phyloP scores from a whole-genome alignment of 306 rosid species.

The Biancaea sappan region DNA sequence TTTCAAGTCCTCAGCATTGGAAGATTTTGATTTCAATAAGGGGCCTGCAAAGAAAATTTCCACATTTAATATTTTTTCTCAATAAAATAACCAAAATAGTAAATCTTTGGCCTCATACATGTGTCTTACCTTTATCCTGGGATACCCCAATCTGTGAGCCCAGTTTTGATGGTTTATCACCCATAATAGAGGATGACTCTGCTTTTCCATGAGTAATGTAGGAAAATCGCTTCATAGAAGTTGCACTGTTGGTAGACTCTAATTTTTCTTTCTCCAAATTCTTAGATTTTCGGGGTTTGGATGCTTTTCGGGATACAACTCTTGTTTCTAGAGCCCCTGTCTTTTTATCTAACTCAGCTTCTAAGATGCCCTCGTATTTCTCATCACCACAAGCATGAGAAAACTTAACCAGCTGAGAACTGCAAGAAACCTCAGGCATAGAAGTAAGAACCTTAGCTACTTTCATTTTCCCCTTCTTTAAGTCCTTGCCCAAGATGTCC shows the following conservation, averaged over 20 bases:
- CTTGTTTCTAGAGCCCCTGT: slow-evolving; percentile 5
- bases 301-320: not conserved
- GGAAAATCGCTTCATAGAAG: slow-evolving; percentile 6
- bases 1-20: not conserved
- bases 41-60: slow-evolving; percentile 11
- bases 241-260: not conserved
- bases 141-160: not conserved
- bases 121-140: slow-evolving; percentile 4
- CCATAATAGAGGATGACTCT: not conserved
- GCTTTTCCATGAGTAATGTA: not conserved
- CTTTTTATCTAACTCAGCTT: not conserved
- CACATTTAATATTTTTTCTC: slow-evolving; percentile 2
- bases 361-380: not conserved
- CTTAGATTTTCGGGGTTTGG: not conserved
- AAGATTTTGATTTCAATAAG: slow-evolving; percentile 27
- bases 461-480: slow-evolving; percentile 6
- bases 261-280: not conserved
- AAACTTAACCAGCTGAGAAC: not conserved
- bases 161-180: not conserved
- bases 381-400: slow-evolving; percentile 9
- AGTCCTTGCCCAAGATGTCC: slow-evolving; percentile 1
- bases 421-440: not conserved
- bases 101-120: not conserved
- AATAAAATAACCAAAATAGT: slow-evolving; percentile 8
- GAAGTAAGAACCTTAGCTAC: slow-evolving; percentile 4